Conservation (phyloP, 805 yeast genomes). For the Jamesozyma spencerorum region DNA sequence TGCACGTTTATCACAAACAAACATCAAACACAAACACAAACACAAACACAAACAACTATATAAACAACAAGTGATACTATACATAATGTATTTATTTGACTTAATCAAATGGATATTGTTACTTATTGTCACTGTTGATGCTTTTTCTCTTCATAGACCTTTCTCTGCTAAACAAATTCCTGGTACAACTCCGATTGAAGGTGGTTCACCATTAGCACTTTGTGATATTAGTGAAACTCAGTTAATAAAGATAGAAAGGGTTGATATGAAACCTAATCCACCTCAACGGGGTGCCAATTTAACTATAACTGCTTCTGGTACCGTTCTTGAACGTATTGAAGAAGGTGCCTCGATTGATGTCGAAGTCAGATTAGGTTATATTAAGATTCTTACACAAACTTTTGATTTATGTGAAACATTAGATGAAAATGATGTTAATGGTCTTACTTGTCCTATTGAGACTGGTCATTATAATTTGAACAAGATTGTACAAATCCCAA, state of each 20-base stretch:
- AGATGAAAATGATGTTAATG: constrained; percentile 55
- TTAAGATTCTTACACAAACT: constrained; percentile 79
- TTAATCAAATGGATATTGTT: no score
- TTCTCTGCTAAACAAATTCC: constrained; percentile 2
- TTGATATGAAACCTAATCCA: constrained; percentile 73
- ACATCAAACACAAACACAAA: no score
- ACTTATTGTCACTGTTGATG: no score
- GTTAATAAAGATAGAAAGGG: constrained; percentile 48
- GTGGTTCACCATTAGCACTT: constrained; percentile 72
- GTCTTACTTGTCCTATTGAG: constrained; percentile 67
- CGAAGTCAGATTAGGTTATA: constrained; percentile 86
- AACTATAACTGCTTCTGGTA: constrained; percentile 70
- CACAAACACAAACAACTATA: no score
- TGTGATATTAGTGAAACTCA: constrained; percentile 66
- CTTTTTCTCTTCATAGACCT: background rate
- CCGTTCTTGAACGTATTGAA: constrained; percentile 41
- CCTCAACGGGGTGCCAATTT: constrained; percentile 80
- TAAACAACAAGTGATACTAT: no score
- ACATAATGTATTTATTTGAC: no score
- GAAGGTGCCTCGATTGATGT: constrained; percentile 95
- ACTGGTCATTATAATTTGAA: constrained; percentile 58
- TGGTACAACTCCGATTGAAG: constrained; percentile 62
- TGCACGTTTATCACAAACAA: no score
- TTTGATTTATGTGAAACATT: constrained; percentile 87
- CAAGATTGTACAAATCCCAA: constrained; percentile 75